These are phyloP conservation scores for Stylosanthes scabra DNA, from an alignment of 331 rosid species.

Conservation along the genomic window DNA sequence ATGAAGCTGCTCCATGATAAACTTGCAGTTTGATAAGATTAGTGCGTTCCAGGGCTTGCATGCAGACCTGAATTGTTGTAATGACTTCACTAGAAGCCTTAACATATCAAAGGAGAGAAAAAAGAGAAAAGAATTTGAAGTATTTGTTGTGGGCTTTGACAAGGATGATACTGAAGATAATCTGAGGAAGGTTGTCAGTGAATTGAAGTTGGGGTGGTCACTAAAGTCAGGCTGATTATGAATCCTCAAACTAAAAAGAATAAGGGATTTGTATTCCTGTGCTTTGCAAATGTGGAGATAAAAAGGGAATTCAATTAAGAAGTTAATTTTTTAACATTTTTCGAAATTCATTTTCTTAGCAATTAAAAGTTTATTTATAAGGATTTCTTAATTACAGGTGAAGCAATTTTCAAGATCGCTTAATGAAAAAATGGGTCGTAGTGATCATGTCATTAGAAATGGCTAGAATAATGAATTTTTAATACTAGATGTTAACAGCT, in stretches of 20 bases:
- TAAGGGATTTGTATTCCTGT: slow-evolving; percentile 96
- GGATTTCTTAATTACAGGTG: no score
- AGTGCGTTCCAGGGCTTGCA: background rate
- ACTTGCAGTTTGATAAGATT: background rate
- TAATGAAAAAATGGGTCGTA: no score
- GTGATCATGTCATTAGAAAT: no score
- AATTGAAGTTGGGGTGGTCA: slow-evolving; percentile 68
- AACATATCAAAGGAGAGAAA: slow-evolving; percentile 63
- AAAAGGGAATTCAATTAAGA: no score
- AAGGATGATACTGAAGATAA: slow-evolving; percentile 89
- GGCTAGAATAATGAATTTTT: no score
- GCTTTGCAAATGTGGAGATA: slow-evolving; percentile 77
- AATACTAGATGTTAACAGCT: no score
- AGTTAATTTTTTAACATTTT: no score
- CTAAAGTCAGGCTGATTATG: slow-evolving; percentile 94
- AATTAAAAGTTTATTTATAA: no score
- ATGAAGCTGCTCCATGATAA: background rate
- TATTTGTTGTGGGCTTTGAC: slow-evolving; percentile 94
- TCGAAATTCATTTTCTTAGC: no score
- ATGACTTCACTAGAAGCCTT: background rate
- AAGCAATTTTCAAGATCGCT: no score
- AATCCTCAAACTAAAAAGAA: slow-evolving; percentile 91
- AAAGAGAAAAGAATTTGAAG: slow-evolving; percentile 90
- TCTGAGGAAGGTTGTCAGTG: slow-evolving; percentile 72
- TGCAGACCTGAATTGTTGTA: background rate